Conservation (phyloP, 2,329 filamentous ascomycete species). For the Exophiala spinifera region DNA sequence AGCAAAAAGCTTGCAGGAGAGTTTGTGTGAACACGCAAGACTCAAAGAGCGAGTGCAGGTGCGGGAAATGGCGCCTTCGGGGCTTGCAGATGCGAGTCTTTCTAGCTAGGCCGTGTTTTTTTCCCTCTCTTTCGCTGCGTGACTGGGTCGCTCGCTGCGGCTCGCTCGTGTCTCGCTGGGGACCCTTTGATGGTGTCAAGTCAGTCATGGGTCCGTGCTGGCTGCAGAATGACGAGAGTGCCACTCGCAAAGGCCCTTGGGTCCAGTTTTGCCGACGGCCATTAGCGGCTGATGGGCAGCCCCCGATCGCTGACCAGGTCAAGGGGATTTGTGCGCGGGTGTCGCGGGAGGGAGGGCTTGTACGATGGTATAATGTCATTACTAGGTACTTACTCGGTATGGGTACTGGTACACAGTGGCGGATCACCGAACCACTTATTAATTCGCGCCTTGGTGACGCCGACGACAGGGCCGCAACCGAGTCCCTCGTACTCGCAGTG, state of each 20-base stretch:
- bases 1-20: constrained; percentile 6
- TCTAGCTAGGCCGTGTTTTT: too few relatives aligned
- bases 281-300: not conserved
- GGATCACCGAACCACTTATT: not conserved
- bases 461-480: not conserved
- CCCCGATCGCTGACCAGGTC: not conserved
- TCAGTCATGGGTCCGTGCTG: constrained; percentile 10
- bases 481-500: too few relatives aligned
- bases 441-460: not conserved
- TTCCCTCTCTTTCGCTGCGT: not conserved
- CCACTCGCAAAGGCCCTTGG: not conserved
- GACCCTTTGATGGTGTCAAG: not conserved
- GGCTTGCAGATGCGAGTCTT: constrained; percentile 19
- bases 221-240: constrained; percentile 1
- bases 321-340: not conserved
- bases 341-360: not conserved
- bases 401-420: too few relatives aligned
- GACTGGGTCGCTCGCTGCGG: too few relatives aligned
- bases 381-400: too few relatives aligned
- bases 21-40: too few relatives aligned
- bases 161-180: constrained; percentile 9
- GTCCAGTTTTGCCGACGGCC: constrained; percentile 1
- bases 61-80: constrained; percentile 14
- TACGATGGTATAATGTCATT: too few relatives aligned
- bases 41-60: constrained; percentile 1